Base-by-base conservation (phyloP, 1,284 basidiomycete species). In the Farysia itapuensis region DNA sequence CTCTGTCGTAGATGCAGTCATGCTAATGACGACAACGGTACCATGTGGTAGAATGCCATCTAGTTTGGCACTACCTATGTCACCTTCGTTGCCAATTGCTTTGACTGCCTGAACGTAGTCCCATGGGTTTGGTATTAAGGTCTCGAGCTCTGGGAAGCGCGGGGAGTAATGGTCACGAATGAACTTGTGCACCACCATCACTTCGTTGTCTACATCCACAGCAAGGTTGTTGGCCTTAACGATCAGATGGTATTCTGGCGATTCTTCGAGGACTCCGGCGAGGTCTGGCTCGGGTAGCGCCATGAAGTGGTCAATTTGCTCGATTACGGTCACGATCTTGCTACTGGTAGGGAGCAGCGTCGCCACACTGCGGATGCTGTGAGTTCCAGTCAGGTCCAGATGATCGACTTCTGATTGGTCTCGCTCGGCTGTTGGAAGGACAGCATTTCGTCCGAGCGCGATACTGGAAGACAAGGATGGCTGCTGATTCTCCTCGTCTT, bases 141-240 rank as follows among this genome's bases (percentile, higher is more conserved):
- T 89, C 77, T 97, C 95, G 16, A 99, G 84, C 71, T 98, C 94
- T 9, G 95, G 94, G 77, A 98, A 99, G 59, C 93, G 90, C 18
- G 89, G 84, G 1, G 88, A 85, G 77, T 98, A 99, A 79, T 97
- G 94, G 75, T 99, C 95, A 61, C 95, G 87, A 72, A 98, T 95
- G 81, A 96, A 98, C 87, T 98, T 98, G 81, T 99, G 91, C 1
- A 97, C 93, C 20, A 98, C 82, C 48, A 98, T 82, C 47, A 96
- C 90, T 78, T 98, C 95, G 70, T 99, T 98, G 78, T 99, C 95
- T 1, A 98, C 86, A 68, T 99, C 95, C 15, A 99, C 95, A 1
- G 92, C 92, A 50, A 97, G 81, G 79, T 98, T 99, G 81, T 99
- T 99, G 12, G 94, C 90, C 64, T 90, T 86, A 3, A 99, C 95